These are phyloP conservation scores for Nyssa sinensis DNA, from an alignment of 148 eudicot species.

Conservation along the genomic window DNA sequence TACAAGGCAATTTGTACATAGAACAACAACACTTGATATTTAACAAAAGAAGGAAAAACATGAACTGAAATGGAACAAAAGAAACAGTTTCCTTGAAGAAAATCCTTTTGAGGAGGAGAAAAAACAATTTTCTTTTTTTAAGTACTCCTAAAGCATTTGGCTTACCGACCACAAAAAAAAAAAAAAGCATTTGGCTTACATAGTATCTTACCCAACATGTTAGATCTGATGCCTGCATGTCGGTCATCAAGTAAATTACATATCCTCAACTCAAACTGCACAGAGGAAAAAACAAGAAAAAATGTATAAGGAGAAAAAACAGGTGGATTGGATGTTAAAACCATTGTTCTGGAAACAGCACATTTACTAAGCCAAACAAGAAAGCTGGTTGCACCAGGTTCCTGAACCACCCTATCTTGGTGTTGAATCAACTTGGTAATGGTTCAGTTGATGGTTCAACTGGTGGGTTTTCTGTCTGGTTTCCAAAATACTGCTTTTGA, in stretches of 20 bases:
- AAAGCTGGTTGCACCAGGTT: not conserved
- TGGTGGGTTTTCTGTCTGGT: not conserved
- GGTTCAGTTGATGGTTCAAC: not conserved
- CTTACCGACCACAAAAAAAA: too few relatives aligned
- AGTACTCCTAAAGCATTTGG: slow-evolving; percentile 6
- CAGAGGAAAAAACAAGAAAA: not conserved
- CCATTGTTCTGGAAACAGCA: not conserved
- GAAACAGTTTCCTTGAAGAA: slow-evolving; percentile 14
- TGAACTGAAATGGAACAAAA: slow-evolving; percentile 4
- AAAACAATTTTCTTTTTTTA: not conserved
- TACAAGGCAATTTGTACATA: slow-evolving; percentile 5
- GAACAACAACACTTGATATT: not conserved
- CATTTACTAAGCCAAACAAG: not conserved
- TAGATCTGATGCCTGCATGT: slow-evolving; percentile 18
- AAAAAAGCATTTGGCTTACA: not conserved
- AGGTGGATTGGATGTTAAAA: not conserved
- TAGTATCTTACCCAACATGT: slow-evolving; percentile 11
- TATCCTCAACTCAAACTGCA: slow-evolving; percentile 16
- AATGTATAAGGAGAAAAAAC: not conserved
- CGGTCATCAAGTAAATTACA: slow-evolving; percentile 14
- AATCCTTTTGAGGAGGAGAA: not conserved
- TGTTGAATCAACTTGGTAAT: not conserved
- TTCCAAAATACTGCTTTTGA: not conserved
- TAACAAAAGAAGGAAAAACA: slow-evolving; percentile 6
- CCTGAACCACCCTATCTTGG: not conserved